phyloP scores from a whole-genome alignment of 225 moss, liverwort and hornwort genomes.

The Lunularia cruciata region DNA sequence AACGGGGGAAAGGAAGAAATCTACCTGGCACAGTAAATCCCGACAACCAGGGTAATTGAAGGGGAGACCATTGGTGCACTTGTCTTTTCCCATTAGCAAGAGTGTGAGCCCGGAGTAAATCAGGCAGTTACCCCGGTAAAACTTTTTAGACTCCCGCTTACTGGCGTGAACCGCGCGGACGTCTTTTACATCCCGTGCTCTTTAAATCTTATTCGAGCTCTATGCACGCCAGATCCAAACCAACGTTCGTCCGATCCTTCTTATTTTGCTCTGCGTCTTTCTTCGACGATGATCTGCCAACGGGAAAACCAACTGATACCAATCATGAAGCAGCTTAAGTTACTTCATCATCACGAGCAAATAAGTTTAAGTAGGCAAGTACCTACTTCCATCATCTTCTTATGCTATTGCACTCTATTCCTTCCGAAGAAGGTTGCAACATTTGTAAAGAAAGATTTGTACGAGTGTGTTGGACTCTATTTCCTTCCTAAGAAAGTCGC shows the following conservation, averaged over 20 bases:
- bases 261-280: too few species aligned
- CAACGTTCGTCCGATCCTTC: slow-evolving; percentile 3
- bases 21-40: slow-evolving; percentile 6
- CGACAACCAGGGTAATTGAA: background rate
- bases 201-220: slow-evolving; percentile 10
- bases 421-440: too few species aligned
- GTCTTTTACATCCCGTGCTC: slow-evolving; percentile 6
- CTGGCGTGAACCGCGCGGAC: slow-evolving; percentile 25
- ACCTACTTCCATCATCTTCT: too few species aligned
- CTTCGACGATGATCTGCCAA: too few species aligned
- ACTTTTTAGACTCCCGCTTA: background rate
- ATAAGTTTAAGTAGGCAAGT: too few species aligned
- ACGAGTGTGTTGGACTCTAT: too few species aligned
- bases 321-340: too few species aligned
- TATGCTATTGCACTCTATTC: too few species aligned
- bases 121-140: slow-evolving; percentile 16
- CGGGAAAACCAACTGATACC: too few species aligned
- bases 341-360: too few species aligned
- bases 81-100: background rate
- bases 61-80: background rate
- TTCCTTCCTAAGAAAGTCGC: too few species aligned
- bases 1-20: slow-evolving; percentile 13
- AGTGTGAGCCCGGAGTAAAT: background rate
- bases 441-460: too few species aligned
- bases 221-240: slow-evolving; percentile 10